Base-by-base conservation (phyloP, 2,329 filamentous ascomycete species). In the Raffaelea ambrosiae region DNA sequence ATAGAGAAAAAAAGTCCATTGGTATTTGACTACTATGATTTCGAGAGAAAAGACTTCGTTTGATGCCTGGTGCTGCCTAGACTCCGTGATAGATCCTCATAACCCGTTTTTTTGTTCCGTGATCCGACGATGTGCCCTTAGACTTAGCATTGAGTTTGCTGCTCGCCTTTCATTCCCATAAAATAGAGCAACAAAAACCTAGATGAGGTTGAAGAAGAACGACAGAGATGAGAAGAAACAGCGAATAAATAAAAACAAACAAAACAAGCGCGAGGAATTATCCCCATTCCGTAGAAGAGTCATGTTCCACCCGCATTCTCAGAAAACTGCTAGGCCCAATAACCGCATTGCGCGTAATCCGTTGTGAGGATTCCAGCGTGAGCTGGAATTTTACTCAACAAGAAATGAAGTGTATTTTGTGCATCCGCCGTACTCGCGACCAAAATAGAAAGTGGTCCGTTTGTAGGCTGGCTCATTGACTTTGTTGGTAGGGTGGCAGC, bases 281-380 rank as follows among this genome's bases (percentile, higher is more conserved):
- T 51, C 48, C 51, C 33, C 47, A 29, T 29, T n/a, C n/a, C n/a
- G n/a, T n/a, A n/a, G n/a, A n/a, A n/a, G n/a, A n/a, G n/a, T n/a
- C n/a, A n/a, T n/a, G n/a, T n/a, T n/a, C n/a, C n/a, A n/a, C n/a
- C 26, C 26, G 26, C 26, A 29, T 7, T 29, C 13, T 29, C 13
- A 7, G 13, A 13, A 7, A 29, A 13, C 26, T 7, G 26, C 60
- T 59, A 61, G 59, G 51, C 58, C 58, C 58, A 55, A 56, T 56
- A 51, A 50, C 54, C 54, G 58, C 59, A 58, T 54, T 58, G 54
- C 56, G 55, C 55, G 57, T 54, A 51, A 57, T 48, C 51, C 44
- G 43, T 44, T 47, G 55, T 57, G 55, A 51, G 54, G 47, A 49
- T 51, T 46, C 43, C 50, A 53, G 59, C 58, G 57, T 46, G 58